Evolutionary conservation across 805 yeast genomes (phyloP).

Genomic region (Yarrowia sp.): DNA sequence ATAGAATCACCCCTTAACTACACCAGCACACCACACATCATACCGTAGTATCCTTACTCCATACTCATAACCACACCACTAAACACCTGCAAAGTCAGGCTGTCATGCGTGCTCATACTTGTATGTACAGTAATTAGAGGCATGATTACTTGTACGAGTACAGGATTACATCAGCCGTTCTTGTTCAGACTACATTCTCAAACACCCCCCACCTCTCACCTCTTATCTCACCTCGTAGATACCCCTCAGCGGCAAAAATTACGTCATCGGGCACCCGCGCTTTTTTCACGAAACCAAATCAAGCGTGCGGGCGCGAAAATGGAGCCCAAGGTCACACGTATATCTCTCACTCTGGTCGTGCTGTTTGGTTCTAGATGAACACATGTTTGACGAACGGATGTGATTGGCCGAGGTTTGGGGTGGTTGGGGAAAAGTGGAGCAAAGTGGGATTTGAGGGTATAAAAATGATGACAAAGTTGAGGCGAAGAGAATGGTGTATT

Average conservation of each 20-base stretch:
- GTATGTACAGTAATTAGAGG: too few relatives aligned
- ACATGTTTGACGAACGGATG: conserved; percentile 3
- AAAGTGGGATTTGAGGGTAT: neutral
- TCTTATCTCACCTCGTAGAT: neutral
- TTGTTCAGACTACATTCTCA: too few relatives aligned
- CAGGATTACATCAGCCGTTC: too few relatives aligned
- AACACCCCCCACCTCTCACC: too few relatives aligned
- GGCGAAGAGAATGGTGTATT: neutral
- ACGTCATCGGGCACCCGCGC: conserved; percentile 5
- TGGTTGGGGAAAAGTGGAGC: neutral
- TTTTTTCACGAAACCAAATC: neutral
- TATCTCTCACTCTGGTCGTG: conserved; percentile 10
- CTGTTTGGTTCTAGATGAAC: neutral
- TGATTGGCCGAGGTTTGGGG: neutral
- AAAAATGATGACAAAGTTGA: too few relatives aligned
- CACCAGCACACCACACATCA: neutral
- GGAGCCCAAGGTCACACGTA: conserved; percentile 16
- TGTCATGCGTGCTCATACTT: too few relatives aligned
- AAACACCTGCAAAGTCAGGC: too few relatives aligned
- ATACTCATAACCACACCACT: neutral
- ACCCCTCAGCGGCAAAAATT: conserved; percentile 20
- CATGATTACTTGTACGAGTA: too few relatives aligned
- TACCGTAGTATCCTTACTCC: neutral
- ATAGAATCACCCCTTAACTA: too few relatives aligned
- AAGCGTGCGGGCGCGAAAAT: neutral